These are phyloP conservation scores for Ambrosia trifida DNA, from an alignment of 129 eudicot genomes.

Conservation along the genomic window DNA sequence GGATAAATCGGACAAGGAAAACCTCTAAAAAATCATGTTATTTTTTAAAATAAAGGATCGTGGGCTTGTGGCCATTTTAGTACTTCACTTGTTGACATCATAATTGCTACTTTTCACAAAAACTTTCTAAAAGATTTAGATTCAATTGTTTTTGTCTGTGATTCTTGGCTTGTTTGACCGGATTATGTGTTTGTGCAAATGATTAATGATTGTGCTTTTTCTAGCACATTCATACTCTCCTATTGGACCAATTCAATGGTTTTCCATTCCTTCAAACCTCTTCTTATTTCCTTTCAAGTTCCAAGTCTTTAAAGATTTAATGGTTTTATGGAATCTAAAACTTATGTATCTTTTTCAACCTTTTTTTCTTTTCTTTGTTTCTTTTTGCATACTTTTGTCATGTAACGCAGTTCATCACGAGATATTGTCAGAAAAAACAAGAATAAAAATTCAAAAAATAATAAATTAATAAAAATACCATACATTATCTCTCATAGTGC, in stretches of 20 bases:
- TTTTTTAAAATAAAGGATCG: no score
- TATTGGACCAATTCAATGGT: no score
- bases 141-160: slow-evolving; percentile 34
- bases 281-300: not conserved
- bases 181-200: slow-evolving; percentile 19
- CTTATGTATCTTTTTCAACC: slow-evolving; percentile 32
- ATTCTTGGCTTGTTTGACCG: slow-evolving; percentile 41
- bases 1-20: no score
- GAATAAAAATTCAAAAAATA: slow-evolving; percentile 28
- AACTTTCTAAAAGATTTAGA: slow-evolving; percentile 24
- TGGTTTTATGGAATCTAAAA: slow-evolving; percentile 23
- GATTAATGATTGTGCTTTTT: slow-evolving; percentile 45
- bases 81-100: slow-evolving; percentile 32
- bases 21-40: no score
- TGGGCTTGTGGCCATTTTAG: slow-evolving; percentile 21
- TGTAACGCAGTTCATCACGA: slow-evolving; percentile 76
- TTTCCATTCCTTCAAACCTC: not conserved
- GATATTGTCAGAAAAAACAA: slow-evolving; percentile 64
- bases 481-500: slow-evolving; percentile 36
- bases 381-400: slow-evolving; percentile 67
- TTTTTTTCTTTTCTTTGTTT: slow-evolving; percentile 38
- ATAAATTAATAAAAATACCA: slow-evolving; percentile 11
- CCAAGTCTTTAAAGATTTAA: slow-evolving; percentile 21
- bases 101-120: slow-evolving; percentile 35
- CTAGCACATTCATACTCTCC: no score